phyloP scores from a whole-genome alignment of 1,284 basidiomycete species.

The Schizophyllum commune region DNA sequence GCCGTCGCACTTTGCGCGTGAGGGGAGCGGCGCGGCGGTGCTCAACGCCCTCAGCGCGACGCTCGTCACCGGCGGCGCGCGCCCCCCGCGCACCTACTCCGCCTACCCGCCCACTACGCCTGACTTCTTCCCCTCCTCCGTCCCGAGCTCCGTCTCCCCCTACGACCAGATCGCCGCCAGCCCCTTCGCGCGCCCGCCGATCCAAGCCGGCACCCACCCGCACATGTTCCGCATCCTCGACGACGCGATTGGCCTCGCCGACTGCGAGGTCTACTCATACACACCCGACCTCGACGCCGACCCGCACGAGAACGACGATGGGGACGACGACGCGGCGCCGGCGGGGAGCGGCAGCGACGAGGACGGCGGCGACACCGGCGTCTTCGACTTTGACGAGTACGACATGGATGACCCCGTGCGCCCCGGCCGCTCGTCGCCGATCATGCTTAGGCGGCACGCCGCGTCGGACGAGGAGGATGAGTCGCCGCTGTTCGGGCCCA shows the following conservation, averaged over 20 bases:
- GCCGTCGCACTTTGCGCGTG: slow-evolving; percentile 85
- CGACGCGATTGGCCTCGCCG: slow-evolving; percentile 83
- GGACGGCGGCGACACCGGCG: slow-evolving; percentile 53
- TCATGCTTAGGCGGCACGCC: slow-evolving; percentile 27
- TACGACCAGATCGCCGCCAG: slow-evolving; percentile 47
- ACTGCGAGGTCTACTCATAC: slow-evolving; percentile 96
- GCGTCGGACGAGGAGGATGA: slow-evolving; percentile 27
- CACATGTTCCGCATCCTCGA: slow-evolving; percentile 83
- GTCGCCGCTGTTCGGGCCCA: slow-evolving; percentile 23
- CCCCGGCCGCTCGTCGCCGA: slow-evolving; percentile 28
- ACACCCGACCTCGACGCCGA: slow-evolving; percentile 92
- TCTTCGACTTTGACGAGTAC: slow-evolving; percentile 75
- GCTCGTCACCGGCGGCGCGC: slow-evolving; percentile 36
- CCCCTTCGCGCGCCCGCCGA: slow-evolving; percentile 59
- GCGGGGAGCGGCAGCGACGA: slow-evolving; percentile 53
- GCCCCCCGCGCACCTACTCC: slow-evolving; percentile 68
- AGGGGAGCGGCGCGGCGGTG: slow-evolving; percentile 70
- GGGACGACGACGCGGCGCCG: slow-evolving; percentile 65
- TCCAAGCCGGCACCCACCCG: slow-evolving; percentile 67
- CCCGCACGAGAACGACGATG: slow-evolving; percentile 82
- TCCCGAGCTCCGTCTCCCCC: slow-evolving; percentile 64
- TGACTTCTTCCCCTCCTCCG: slow-evolving; percentile 65
- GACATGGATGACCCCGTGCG: slow-evolving; percentile 51
- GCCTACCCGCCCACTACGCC: slow-evolving; percentile 69
- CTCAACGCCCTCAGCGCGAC: slow-evolving; percentile 78